Conservation (phyloP, 1,284 basidiomycete genomes). For the Malassezia japonica region DNA sequence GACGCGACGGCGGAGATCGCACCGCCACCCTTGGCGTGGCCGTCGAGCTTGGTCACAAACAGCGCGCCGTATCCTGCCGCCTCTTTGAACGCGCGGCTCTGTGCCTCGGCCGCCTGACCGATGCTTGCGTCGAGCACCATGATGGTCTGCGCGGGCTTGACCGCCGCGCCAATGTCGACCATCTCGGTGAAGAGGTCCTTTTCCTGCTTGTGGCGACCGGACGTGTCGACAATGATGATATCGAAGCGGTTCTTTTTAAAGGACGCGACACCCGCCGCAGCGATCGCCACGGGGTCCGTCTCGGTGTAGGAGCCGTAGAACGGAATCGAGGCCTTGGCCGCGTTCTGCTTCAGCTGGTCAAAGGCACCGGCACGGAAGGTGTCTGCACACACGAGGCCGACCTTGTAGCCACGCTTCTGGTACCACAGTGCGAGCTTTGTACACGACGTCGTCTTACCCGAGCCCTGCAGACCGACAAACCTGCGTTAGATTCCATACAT, state of each 20-base stretch:
- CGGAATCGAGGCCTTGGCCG: slow-evolving; percentile 95
- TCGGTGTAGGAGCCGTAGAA: slow-evolving; percentile 99
- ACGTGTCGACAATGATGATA: slow-evolving; percentile 97
- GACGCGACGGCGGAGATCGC: slow-evolving; percentile 99
- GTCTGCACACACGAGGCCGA: slow-evolving; percentile 97
- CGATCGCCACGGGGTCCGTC: slow-evolving; percentile 91
- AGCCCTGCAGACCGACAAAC: slow-evolving; percentile 59
- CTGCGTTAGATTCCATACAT: background rate
- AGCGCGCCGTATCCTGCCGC: slow-evolving; percentile 96
- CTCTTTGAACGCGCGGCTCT: slow-evolving; percentile 93
- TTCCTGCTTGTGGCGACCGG: slow-evolving; percentile 94
- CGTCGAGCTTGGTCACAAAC: slow-evolving; percentile 99
- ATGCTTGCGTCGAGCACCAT: slow-evolving; percentile 52
- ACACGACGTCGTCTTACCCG: slow-evolving; percentile 96
- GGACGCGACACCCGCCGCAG: slow-evolving; percentile 84
- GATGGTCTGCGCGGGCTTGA: slow-evolving; percentile 62
- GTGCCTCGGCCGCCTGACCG: slow-evolving; percentile 93
- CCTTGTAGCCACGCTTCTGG: slow-evolving; percentile 90
- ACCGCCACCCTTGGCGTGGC: slow-evolving; percentile 97
- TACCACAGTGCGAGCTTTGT: slow-evolving; percentile 71
- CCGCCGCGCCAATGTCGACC: slow-evolving; percentile 86
- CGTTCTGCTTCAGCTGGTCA: slow-evolving; percentile 82
- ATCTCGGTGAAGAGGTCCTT: slow-evolving; percentile 95
- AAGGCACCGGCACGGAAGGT: slow-evolving; percentile 99
- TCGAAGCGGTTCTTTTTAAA: slow-evolving; percentile 98